A percentile compares a stretch with the other conserved stretches of the same genome.
Conservation (phyloP, 2,329 filamentous ascomycete species). For the Phaeosphaeria sp. region DNA sequence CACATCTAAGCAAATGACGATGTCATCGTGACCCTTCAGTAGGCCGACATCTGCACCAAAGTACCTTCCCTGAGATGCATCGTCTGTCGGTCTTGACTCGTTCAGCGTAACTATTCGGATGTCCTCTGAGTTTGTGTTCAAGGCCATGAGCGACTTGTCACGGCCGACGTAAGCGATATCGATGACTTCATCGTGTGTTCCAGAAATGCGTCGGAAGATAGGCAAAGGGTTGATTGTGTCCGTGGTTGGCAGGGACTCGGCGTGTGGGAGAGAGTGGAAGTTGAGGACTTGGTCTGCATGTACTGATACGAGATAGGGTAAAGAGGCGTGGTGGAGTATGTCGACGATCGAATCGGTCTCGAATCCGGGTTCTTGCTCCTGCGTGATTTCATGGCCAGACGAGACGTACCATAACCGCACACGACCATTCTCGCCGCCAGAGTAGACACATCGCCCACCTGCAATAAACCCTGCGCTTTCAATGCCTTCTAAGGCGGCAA, state of each 20-base stretch:
- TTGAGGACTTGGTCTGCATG: constrained; percentile 89
- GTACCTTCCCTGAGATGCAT: constrained; percentile 59
- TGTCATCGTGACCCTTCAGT: constrained; percentile 90
- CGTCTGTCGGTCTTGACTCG: constrained; percentile 33
- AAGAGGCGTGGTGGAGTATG: constrained; percentile 68
- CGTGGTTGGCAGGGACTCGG: constrained; percentile 48
- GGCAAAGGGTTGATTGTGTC: constrained; percentile 64
- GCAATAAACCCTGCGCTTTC: constrained; percentile 83
- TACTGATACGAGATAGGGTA: constrained; percentile 78
- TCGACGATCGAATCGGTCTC: constrained; percentile 74
- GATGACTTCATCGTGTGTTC: constrained; percentile 97
- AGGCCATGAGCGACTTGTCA: constrained; percentile 80
- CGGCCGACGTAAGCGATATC: constrained; percentile 87
- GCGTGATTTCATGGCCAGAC: constrained; percentile 78
- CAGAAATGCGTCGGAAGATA: constrained; percentile 80
- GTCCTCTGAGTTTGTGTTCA: constrained; percentile 95
- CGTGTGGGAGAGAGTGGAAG: constrained; percentile 67
- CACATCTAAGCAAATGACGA: constrained; percentile 90
- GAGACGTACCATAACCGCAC: constrained; percentile 84
- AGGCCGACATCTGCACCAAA: constrained; percentile 90
- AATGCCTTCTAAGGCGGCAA: constrained; percentile 84
- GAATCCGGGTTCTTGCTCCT: constrained; percentile 68
- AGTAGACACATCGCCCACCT: constrained; percentile 75
- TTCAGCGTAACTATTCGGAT: constrained; percentile 81
- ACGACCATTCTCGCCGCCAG: constrained; percentile 82